These are phyloP conservation scores for Suillus sp. DNA, from an alignment of 768 basidiomycete genomes.

Conservation along the genomic window DNA sequence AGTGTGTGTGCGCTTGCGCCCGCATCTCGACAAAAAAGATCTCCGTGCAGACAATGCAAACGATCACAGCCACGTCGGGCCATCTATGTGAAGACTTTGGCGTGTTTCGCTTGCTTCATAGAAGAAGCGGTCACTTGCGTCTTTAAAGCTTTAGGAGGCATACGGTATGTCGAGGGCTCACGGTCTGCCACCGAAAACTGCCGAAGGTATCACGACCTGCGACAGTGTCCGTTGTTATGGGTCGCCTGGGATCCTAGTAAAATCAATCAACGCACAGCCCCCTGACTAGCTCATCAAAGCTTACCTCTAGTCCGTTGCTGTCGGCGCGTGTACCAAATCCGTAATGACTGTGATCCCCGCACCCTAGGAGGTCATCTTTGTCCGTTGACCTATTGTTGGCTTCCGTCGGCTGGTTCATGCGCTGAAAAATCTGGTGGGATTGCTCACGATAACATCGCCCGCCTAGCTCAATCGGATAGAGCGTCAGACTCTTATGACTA, in stretches of 20 bases:
- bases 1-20: background rate
- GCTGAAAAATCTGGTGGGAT: too few species aligned
- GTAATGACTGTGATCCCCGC: background rate
- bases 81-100: background rate
- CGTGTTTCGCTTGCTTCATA: conserved; percentile 3
- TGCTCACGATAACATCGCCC: conserved; percentile 33
- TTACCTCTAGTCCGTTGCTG: background rate
- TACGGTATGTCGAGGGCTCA: background rate
- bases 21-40: conserved; percentile 1
- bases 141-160: conserved; percentile 2
- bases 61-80: background rate
- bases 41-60: background rate
- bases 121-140: background rate
- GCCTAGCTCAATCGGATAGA: conserved; percentile 72
- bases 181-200: background rate
- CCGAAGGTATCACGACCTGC: conserved; percentile 1
- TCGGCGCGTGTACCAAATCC: background rate
- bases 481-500: conserved; percentile 62
- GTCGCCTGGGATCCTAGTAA: background rate
- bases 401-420: background rate
- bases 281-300: background rate
- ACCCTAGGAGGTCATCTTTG: background rate
- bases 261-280: background rate
- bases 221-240: background rate
- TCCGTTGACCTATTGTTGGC: background rate